Evolutionary conservation across 2,329 filamentous ascomycete species (phyloP).

Genomic region (Fusarium pseudoanthophilum): DNA sequence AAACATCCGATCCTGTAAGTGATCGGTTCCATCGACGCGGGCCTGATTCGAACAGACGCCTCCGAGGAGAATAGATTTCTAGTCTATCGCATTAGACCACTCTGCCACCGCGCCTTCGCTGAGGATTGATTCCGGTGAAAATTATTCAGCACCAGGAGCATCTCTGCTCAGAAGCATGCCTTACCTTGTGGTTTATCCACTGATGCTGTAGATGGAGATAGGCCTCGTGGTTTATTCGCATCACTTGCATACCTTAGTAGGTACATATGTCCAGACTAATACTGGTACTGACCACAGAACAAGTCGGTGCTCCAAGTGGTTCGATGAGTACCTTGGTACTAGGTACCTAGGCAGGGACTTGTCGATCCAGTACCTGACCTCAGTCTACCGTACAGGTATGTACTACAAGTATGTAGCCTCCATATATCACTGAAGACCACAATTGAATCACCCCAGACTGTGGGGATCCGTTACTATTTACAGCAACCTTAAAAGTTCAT

Average conservation of each 20-base stretch:
- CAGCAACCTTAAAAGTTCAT: not conserved
- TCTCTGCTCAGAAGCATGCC: not conserved
- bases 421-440: not conserved
- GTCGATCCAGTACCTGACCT: not conserved
- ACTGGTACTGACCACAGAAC: not conserved
- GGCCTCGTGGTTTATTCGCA: not conserved
- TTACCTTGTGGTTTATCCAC: not conserved
- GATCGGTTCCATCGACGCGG: slow-evolving; percentile 38
- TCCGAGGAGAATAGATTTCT: slow-evolving; percentile 49
- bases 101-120: slow-evolving; percentile 46
- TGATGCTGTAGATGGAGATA: not conserved
- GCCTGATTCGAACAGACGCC: slow-evolving; percentile 51
- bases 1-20: not conserved
- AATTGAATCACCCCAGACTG: not conserved
- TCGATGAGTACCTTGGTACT: not conserved
- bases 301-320: not conserved
- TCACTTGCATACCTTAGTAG: not conserved
- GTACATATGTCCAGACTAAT: not conserved
- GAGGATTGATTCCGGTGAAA: not conserved
- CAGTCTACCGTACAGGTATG: not conserved
- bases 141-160: not conserved
- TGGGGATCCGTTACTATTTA: not conserved
- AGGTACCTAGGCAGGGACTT: not conserved
- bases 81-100: slow-evolving; percentile 50
- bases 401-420: not conserved